Conservation (phyloP, 257 asterid species). For the Voacanga thouarsii region DNA sequence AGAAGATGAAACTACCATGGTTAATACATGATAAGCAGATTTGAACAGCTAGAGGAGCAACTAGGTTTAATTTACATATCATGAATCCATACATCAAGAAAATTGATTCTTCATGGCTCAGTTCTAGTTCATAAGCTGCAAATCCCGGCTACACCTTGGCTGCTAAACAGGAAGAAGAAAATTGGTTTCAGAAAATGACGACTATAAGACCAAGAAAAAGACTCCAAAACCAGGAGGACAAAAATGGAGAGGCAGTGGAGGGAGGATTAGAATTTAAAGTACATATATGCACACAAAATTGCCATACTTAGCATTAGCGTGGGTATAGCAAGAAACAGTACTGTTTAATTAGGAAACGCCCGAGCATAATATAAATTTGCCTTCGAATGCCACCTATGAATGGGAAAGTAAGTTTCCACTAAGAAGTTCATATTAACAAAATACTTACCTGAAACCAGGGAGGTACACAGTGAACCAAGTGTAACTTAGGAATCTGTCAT, state of each 20-base stretch:
- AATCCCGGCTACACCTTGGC: constrained; percentile 13
- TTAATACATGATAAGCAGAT: constrained; percentile 5
- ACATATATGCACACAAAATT: background rate
- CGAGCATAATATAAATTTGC: background rate
- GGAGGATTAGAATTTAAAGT: background rate
- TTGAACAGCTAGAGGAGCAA: constrained; percentile 1
- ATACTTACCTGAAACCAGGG: constrained; percentile 5
- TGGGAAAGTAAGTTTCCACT: background rate
- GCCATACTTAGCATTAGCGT: background rate
- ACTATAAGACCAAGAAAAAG: background rate
- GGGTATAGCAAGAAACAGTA: background rate
- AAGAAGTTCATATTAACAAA: background rate
- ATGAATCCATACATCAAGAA: constrained; percentile 22
- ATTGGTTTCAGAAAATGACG: background rate
- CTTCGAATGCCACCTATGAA: background rate
- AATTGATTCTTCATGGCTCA: constrained; percentile 15
- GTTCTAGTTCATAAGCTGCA: constrained; percentile 7
- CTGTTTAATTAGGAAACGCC: background rate
- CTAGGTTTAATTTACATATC: constrained; percentile 25
- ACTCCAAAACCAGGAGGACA: background rate
- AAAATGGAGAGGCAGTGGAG: background rate
- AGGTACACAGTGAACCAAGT: constrained; percentile 3
- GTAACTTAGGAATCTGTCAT: constrained; percentile 14
- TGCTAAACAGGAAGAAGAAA: constrained; percentile 12
- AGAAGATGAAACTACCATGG: background rate